Conservation (phyloP, 2,329 filamentous ascomycete species). For the Lasiodiplodia theobromae region DNA sequence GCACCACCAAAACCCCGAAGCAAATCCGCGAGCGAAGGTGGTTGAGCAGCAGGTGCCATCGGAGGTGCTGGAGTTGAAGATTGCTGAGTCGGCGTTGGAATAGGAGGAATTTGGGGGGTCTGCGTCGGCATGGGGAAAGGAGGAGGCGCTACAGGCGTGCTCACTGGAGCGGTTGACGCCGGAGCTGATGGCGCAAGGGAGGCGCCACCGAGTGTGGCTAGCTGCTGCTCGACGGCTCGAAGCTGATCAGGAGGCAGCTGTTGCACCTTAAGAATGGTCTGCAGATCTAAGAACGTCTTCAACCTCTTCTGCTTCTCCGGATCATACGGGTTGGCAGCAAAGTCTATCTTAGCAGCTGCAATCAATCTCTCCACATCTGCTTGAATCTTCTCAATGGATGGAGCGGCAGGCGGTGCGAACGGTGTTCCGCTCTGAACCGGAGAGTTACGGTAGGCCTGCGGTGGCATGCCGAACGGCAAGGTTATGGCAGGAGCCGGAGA, state of each 20-base stretch:
- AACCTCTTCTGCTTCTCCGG: slow-evolving; percentile 77
- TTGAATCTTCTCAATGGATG: slow-evolving; percentile 70
- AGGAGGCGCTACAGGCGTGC: slow-evolving; percentile 38
- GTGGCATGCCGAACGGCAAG: slow-evolving; percentile 26
- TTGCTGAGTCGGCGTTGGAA: slow-evolving; percentile 32
- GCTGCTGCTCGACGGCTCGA: slow-evolving; percentile 82
- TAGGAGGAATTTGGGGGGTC: slow-evolving; percentile 39
- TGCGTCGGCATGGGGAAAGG: slow-evolving; percentile 36
- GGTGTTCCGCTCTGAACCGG: slow-evolving; percentile 15
- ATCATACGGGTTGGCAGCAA: slow-evolving; percentile 79
- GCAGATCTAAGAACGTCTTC: slow-evolving; percentile 84
- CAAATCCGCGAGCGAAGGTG: slow-evolving; percentile 34
- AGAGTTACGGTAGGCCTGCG: slow-evolving; percentile 30
- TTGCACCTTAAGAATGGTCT: slow-evolving; percentile 78
- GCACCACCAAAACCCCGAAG: slow-evolving; percentile 22
- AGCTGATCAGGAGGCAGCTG: slow-evolving; percentile 82
- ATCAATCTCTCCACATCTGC: slow-evolving; percentile 84
- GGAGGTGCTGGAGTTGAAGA: slow-evolving; percentile 38
- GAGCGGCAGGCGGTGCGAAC: slow-evolving; percentile 54
- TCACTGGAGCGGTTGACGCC: slow-evolving; percentile 39
- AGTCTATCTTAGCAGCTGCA: slow-evolving; percentile 73
- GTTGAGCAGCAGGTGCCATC: slow-evolving; percentile 34
- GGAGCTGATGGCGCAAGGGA: slow-evolving; percentile 33
- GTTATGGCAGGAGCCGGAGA: slow-evolving; percentile 42
- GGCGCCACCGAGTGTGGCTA: slow-evolving; percentile 69